Conservation (phyloP, 1,284 basidiomycete species). For the Cryptococcus sp. region DNA sequence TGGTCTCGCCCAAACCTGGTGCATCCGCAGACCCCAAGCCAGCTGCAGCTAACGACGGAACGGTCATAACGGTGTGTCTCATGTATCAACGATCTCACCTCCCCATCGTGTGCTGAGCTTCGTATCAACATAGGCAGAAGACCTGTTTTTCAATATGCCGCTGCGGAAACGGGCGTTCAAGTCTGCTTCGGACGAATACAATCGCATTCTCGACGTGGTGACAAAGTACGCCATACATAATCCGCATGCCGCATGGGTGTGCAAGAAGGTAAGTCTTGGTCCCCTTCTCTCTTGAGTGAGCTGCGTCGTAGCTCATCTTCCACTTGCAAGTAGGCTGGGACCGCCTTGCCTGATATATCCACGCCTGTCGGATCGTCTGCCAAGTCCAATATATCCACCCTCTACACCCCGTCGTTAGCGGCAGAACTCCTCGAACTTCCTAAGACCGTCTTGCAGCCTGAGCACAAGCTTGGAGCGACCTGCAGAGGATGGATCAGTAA, state of each 20-base stretch:
- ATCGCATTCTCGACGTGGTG: constrained; percentile 87
- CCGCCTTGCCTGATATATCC: constrained; percentile 74
- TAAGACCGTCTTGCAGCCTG: constrained; percentile 42
- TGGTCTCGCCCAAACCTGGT: constrained; percentile 69
- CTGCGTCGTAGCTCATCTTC: not conserved
- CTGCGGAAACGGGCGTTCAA: constrained; percentile 83
- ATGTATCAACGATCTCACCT: not conserved
- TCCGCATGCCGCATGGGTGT: constrained; percentile 79
- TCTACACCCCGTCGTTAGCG: constrained; percentile 80
- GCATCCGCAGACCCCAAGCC: constrained; percentile 75
- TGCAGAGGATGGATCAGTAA: constrained; percentile 77
- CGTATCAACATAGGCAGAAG: constrained; percentile 68
- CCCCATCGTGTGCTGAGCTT: not conserved
- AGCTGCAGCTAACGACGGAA: constrained; percentile 92
- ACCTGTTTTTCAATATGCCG: constrained; percentile 94
- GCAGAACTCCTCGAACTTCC: constrained; percentile 73
- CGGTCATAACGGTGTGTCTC: constrained; percentile 73
- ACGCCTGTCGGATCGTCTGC: constrained; percentile 72
- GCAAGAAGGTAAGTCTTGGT: constrained; percentile 73
- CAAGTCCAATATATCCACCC: constrained; percentile 70
- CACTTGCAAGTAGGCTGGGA: constrained; percentile 62
- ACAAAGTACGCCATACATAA: constrained; percentile 94
- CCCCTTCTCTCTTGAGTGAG: not conserved
- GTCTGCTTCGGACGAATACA: constrained; percentile 87
- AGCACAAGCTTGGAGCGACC: constrained; percentile 58